Evolutionary conservation across 345 rosid species (phyloP).

Genomic region (Syzygium oleosum): DNA sequence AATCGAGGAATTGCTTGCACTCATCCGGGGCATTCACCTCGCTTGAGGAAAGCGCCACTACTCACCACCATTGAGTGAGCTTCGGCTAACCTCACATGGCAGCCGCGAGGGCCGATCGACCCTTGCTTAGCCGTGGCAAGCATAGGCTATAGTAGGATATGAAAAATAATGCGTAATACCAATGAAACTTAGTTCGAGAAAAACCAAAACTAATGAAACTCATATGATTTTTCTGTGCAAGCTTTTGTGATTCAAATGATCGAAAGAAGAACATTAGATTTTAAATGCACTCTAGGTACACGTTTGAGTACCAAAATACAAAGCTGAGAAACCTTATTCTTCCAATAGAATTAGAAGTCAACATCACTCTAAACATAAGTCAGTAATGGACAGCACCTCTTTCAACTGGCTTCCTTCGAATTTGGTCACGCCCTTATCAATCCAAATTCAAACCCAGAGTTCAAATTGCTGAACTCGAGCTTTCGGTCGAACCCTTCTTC

Average conservation of each 20-base stretch:
- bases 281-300: too few species aligned
- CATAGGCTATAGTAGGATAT: neutral
- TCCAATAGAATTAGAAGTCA: neutral
- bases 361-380: neutral
- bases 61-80: neutral
- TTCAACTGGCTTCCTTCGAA: neutral
- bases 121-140: neutral
- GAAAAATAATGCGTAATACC: neutral
- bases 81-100: neutral
- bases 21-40: too few species aligned
- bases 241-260: neutral
- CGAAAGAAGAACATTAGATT: neutral
- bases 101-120: neutral
- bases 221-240: neutral
- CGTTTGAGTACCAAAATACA: neutral
- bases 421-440: neutral
- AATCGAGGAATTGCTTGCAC: neutral
- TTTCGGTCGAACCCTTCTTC: neutral
- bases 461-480: neutral
- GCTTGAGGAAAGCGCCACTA: too few species aligned
- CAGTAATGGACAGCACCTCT: neutral
- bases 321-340: neutral
- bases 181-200: neutral
- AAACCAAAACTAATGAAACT: neutral
- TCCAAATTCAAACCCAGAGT: neutral